Conservation (phyloP, 306 rosid species). For the Bauhinia variegata region DNA sequence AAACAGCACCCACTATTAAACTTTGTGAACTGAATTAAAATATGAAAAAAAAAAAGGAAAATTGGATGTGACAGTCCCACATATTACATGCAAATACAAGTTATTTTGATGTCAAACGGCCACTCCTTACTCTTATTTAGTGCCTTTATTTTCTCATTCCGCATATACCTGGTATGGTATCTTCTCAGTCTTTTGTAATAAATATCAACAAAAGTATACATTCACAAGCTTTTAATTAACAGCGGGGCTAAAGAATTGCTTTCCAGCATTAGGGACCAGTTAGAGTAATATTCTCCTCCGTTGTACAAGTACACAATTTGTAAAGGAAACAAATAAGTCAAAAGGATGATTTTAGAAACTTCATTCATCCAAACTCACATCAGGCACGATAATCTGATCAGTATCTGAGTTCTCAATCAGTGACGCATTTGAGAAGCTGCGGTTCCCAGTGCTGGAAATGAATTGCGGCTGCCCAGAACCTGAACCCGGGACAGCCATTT, state of each 20-base stretch:
- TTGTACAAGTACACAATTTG: neutral
- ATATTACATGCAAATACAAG: neutral
- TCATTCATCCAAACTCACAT: slow-evolving; percentile 60
- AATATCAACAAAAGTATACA: neutral
- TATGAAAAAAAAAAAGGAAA: neutral
- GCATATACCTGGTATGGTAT: slow-evolving; percentile 3
- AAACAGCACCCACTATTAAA: neutral
- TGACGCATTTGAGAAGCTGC: slow-evolving; percentile 66
- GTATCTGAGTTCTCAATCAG: slow-evolving; percentile 69
- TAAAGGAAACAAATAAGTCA: neutral
- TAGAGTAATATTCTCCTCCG: neutral
- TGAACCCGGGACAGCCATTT: slow-evolving; percentile 64
- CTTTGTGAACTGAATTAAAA: neutral
- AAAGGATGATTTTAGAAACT: neutral
- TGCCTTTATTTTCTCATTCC: too few species aligned
- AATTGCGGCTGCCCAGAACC: slow-evolving; percentile 73
- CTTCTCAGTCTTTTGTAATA: neutral
- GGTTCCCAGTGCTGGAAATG: slow-evolving; percentile 74
- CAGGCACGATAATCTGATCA: slow-evolving; percentile 81
- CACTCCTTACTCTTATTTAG: too few species aligned
- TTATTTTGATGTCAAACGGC: neutral
- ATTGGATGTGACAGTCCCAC: too few species aligned
- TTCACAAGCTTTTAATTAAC: neutral
- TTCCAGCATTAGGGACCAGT: neutral
- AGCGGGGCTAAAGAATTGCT: neutral